Base-by-base conservation (phyloP, 345 rosid genomes). In the Kandelia obovata region DNA sequence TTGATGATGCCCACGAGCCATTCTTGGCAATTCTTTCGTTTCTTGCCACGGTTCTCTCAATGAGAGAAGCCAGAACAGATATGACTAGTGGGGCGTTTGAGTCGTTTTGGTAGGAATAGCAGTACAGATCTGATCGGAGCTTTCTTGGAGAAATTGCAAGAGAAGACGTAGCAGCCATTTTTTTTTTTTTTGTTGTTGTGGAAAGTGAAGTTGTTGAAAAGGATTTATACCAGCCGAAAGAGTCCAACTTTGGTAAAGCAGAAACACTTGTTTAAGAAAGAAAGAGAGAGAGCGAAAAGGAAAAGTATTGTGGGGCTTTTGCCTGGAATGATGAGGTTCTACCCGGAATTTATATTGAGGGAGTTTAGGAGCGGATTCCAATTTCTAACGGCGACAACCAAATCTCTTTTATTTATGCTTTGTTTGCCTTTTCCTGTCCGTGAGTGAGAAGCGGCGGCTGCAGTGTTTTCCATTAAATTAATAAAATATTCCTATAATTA, bases 121-220 rank as follows among this genome's bases (percentile, higher is more conserved):
- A 86, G 74, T 88, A 88, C 1, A 92, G 85, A 74, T 90, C 98
- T 35, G 92, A 88, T 67, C 96, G 89, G 75, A 92, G 98, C 73
- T 83, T 88, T 61, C 91, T 83, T 0, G 92, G 98, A 61, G 98
- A 90, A 65, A 92, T 90, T 47, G 69, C 62, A 7, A 73, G 58
- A 60, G 80, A 75, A 17, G 88, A 81, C 56, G 87, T 74, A 37
- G 82, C 86, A 43, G 82, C 86, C 87, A 82, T 78, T 67, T 55
- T 52, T 52, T 35, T 34, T 34, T 52, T 55, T 64, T 35, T 34
- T 34, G 0, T 9, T 2, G 55, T 71, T n/a, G 30, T 55, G 26
- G 70, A 72, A 68, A 58, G 28, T 61, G 73, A 69, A 19, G 15
- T 27, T 16, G 58, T 25, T 30, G 66, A 60, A 28, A 70, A n/a